Base-by-base conservation (phyloP, 768 basidiomycete species). In the Hygrocybe coccinea region DNA sequence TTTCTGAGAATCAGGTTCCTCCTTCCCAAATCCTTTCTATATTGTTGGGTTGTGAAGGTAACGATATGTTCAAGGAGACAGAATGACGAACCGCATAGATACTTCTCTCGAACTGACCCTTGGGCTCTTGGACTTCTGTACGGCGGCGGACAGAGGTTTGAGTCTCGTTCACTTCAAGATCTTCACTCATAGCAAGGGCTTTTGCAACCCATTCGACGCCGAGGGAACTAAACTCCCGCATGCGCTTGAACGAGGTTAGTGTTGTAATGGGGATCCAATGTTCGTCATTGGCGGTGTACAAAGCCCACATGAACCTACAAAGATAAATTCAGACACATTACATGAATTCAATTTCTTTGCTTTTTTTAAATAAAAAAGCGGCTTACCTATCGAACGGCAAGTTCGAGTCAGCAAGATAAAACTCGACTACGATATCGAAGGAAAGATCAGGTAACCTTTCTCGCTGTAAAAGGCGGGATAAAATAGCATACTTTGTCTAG, bases 331-430 rank as follows among this genome's bases (percentile, higher is more conserved):
- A 21, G n/a, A 36, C 5, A 29, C 8, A 21, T 1, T 6, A 49
- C 35, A 33, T 17, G 39, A 22, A 53, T 21, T 48, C 50, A 19
- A 51, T 45, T 44, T 14, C n/a, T n/a, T n/a, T n/a, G n/a, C n/a
- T n/a, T n/a, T n/a, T n/a, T n/a, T n/a, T n/a, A n/a, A n/a, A n/a
- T n/a, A n/a, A n/a, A 8, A 33, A 41, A 15, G 36, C 48, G 19
- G 55, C 78, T 24, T 64, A 87, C 87, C 84, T 89, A 78, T 93
- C 91, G 60, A 82, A 93, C 1, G 95, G 95, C 52, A 98, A 81
- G 71, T 97, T 97, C n/a, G 92, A 81, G 71, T 95, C 93, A 50
- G 89, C 89, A 72, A 98, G 94, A 76, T 97, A 97, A 71, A 97
- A 97, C 67, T 94, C 90, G 64, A 95, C 95, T 97, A 6, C 37